These are phyloP conservation scores for Vitis vinifera DNA, from an alignment of 164 flowering plant species.

Conservation along the genomic window ASM3070453v1 NC_081806.1:4781001-4781500, in stretches of 20 bases:
- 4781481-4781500: not conserved
- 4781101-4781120: slow-evolving; percentile 78
- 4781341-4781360: slow-evolving; percentile 30
- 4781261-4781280: slow-evolving; percentile 88
- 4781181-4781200: slow-evolving; percentile 96
- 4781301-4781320: slow-evolving; percentile 95
- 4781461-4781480: not conserved
- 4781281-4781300: slow-evolving; percentile 99
- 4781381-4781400: not conserved
- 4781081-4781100: slow-evolving; percentile 92
- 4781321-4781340: slow-evolving; percentile 94
- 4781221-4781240: slow-evolving; percentile 99
- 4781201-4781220: slow-evolving; percentile 77
- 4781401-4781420: not conserved
- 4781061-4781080: slow-evolving; percentile 91
- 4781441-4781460: too few relatives aligned
- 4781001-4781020: slow-evolving; percentile 98
- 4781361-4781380: not conserved
- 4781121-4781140: slow-evolving; percentile 97
- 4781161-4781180: slow-evolving; percentile 98
- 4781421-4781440: too few relatives aligned
- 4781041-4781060: slow-evolving; percentile 94
- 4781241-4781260: slow-evolving; percentile 98
- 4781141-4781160: slow-evolving; percentile 96
- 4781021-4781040: slow-evolving; percentile 76